Evolutionary conservation across 371 early-diverging fungal species (phyloP).

Genomic region (Mucor lusitanicus): DNA sequence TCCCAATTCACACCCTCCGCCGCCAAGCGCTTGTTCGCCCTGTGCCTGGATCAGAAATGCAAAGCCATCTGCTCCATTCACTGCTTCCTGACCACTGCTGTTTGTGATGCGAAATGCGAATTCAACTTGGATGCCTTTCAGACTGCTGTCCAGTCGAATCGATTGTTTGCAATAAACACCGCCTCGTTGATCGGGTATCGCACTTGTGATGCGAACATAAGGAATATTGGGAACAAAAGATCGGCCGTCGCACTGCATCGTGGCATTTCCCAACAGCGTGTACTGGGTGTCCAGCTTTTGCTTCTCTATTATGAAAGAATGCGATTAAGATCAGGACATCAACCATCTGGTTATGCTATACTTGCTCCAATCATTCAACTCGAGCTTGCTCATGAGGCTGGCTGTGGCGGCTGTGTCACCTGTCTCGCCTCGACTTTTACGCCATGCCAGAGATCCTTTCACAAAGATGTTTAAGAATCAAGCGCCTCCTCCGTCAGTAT

Average conservation of each 20-base stretch:
- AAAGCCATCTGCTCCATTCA: slow-evolving; percentile 47
- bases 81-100: slow-evolving; percentile 17
- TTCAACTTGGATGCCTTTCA: slow-evolving; percentile 32
- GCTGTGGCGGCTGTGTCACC: background rate
- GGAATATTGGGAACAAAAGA: background rate
- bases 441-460: slow-evolving; percentile 54
- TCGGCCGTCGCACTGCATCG: background rate
- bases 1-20: slow-evolving; percentile 50
- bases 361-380: background rate
- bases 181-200: slow-evolving; percentile 30
- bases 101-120: slow-evolving; percentile 43
- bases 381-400: background rate
- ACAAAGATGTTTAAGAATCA: too few species aligned
- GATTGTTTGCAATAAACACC: slow-evolving; percentile 17
- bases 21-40: slow-evolving; percentile 29
- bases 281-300: background rate
- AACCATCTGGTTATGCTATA: background rate
- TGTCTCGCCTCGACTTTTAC: slow-evolving; percentile 47
- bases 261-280: slow-evolving; percentile 7
- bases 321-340: background rate
- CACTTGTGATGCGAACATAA: slow-evolving; percentile 24
- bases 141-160: slow-evolving; percentile 4
- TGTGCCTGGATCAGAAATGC: slow-evolving; percentile 42
- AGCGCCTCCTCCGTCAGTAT: background rate
- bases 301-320: background rate